Evolutionary conservation across 2,329 filamentous ascomycete genomes (phyloP), one percentile per base, ranked within the genome.

Genomic region (Monosporascus sp.): DNA sequence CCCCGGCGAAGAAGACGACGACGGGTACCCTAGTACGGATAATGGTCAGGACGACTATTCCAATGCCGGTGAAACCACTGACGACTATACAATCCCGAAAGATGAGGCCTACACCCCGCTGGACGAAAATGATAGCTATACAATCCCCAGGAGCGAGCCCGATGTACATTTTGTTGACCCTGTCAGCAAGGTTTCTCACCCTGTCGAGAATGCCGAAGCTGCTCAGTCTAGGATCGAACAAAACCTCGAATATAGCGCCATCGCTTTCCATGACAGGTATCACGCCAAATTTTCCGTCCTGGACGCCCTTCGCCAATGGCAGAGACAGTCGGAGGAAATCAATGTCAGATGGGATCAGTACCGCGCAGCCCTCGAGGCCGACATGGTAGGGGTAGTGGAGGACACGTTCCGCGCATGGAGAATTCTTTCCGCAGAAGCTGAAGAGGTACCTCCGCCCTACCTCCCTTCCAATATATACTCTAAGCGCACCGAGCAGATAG

Each of bases 401-500:
- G 52, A 61, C 2, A 63, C 60, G 37, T 61, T 68, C 31, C 43
- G 61, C 35, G 48, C 51, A 16, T 68, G 66, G 66, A 63, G 63
- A 49, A 59, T 58, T 24, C 44, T 60, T 22, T 54, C 63, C n/a
- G 56, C 55, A 9, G 58, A 61, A 45, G 57, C 63, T 5, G 55
- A 62, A 31, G 49, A 56, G 9, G 54, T 59, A 37, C 53, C 58
- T 24, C 57, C 60, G 35, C 47, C 60, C 24, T 51, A 54, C 14
- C 53, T 64, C 17, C 64, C 60, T 37, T 52, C 60, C 11, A 65
- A 63, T 52, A 59, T 63, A 22, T 67, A 65, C 52, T 68, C 66
- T 14, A 66, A 64, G 50, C 63, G 65, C n/a, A 62, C 62, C 20
- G 64, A 67, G 49, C 59, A 52, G 41, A 62, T 68, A 38, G 64